phyloP scores from a whole-genome alignment of 2,329 filamentous ascomycete genomes.

The Pyrenochaeta sp. region DNA sequence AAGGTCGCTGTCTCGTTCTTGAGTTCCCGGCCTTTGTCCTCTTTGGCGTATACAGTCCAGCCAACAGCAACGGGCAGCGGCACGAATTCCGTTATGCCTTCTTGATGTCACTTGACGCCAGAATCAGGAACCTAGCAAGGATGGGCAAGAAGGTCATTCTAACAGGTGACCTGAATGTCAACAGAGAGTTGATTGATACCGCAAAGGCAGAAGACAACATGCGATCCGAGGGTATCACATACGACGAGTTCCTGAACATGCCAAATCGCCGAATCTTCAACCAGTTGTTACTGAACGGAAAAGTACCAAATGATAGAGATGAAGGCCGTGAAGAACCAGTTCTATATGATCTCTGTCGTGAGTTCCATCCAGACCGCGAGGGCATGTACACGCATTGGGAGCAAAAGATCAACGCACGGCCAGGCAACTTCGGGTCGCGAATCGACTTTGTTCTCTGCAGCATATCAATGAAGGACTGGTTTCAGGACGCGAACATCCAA shows the following conservation, averaged over 20 bases:
- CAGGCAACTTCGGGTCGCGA: conserved; percentile 88
- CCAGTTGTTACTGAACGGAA: conserved; percentile 78
- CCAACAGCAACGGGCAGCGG: conserved; percentile 82
- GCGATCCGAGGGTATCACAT: conserved; percentile 71
- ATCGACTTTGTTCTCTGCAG: conserved; percentile 95
- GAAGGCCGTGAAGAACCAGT: conserved; percentile 73
- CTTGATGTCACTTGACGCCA: conserved; percentile 78
- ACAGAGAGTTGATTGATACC: conserved; percentile 72
- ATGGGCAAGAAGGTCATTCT: conserved; percentile 86
- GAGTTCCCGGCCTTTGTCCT: conserved; percentile 96
- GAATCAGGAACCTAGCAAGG: conserved; percentile 81
- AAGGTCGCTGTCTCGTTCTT: conserved; percentile 88
- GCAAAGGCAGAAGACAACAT: conserved; percentile 76
- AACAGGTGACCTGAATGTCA: conserved; percentile 88
- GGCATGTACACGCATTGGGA: conserved; percentile 99
- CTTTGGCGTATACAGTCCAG: conserved; percentile 90
- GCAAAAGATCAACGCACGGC: conserved; percentile 91
- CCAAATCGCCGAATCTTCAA: conserved; percentile 83
- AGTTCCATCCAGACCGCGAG: conserved; percentile 77
- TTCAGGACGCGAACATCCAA: conserved; percentile 83
- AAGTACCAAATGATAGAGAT: conserved; percentile 71
- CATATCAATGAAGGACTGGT: conserved; percentile 79
- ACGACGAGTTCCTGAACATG: conserved; percentile 74
- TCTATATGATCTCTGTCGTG: conserved; percentile 83
- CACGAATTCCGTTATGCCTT: conserved; percentile 85